Percentiles rank a stretch among this genome's conserved stretches.
phyloP scores from a whole-genome alignment of 2,329 filamentous ascomycete species.

The Xylaria sp. region DNA sequence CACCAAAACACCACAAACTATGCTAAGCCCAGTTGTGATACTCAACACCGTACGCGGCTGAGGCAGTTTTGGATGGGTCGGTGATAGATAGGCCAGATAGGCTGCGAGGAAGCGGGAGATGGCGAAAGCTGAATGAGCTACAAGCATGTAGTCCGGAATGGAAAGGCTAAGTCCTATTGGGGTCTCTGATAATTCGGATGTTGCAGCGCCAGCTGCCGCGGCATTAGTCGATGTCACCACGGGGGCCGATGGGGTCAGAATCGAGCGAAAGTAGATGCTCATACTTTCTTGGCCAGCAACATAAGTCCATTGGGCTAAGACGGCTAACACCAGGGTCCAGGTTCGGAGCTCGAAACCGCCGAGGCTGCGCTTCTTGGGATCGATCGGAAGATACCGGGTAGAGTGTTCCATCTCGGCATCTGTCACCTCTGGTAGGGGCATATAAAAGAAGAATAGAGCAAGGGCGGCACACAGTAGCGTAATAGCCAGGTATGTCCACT shows the following conservation, averaged over 20 bases:
- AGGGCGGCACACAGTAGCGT: constrained; percentile 73
- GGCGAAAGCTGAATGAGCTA: constrained; percentile 74
- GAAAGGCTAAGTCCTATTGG: constrained; percentile 54
- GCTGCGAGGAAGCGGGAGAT: constrained; percentile 72
- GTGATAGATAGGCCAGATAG: constrained; percentile 62
- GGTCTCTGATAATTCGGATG: constrained; percentile 45
- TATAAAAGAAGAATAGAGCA: constrained; percentile 69
- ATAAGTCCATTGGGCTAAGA: constrained; percentile 78
- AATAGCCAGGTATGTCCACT: constrained; percentile 85
- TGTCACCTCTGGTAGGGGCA: constrained; percentile 64
- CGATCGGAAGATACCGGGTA: constrained; percentile 51
- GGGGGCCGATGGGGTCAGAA: constrained; percentile 45
- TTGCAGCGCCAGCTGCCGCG: constrained; percentile 34
- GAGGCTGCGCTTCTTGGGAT: constrained; percentile 51
- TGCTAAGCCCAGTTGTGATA: constrained; percentile 62
- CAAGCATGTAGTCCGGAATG: constrained; percentile 67
- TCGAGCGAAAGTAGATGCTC: constrained; percentile 61
- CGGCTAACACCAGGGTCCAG: constrained; percentile 67
- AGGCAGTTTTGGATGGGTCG: constrained; percentile 52
- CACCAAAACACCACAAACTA: constrained; percentile 56
- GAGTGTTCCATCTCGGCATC: constrained; percentile 57
- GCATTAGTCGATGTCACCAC: constrained; percentile 26
- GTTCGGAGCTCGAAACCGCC: constrained; percentile 58
- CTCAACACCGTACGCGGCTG: constrained; percentile 71
- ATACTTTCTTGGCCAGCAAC: constrained; percentile 72